Evolutionary conservation across 2,329 filamentous ascomycete species (phyloP).

Genomic region (Chrysoporthe cubensis): DNA sequence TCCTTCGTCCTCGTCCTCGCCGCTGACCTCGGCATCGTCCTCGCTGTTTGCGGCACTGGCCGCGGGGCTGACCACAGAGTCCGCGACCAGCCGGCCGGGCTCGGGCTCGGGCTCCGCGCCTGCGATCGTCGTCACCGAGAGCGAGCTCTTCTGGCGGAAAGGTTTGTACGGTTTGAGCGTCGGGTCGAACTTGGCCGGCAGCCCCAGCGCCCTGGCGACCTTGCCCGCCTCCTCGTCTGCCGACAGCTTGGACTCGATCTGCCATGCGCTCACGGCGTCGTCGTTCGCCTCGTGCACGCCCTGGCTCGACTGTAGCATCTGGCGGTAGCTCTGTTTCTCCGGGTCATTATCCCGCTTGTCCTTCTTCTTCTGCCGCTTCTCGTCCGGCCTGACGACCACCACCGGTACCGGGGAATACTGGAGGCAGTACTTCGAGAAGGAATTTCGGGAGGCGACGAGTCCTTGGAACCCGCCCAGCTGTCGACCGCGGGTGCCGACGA

Average conservation of each 20-base stretch:
- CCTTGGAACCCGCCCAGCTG: constrained; percentile 86
- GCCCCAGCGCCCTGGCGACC: constrained; percentile 65
- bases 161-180: constrained; percentile 61
- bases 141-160: constrained; percentile 31
- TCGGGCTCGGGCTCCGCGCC: constrained; percentile 13
- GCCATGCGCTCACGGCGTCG: constrained; percentile 56
- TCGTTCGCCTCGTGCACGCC: constrained; percentile 63
- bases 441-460: constrained; percentile 75
- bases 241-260: constrained; percentile 58
- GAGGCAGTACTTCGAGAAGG: constrained; percentile 91
- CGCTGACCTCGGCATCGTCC: constrained; percentile 28
- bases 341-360: constrained; percentile 80
- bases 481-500: constrained; percentile 85
- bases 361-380: constrained; percentile 89
- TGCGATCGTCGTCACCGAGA: constrained; percentile 33
- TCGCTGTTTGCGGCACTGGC: constrained; percentile 33
- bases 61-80: constrained; percentile 28
- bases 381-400: constrained; percentile 85
- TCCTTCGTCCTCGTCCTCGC: constrained; percentile 48
- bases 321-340: constrained; percentile 73
- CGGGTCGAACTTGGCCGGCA: constrained; percentile 66
- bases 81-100: constrained; percentile 29
- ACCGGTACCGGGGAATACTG: constrained; percentile 93
- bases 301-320: constrained; percentile 70
- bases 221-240: constrained; percentile 67